Evolutionary conservation across 179 eudicot species (phyloP).

Genomic region (Drosera spatulata): DNA sequence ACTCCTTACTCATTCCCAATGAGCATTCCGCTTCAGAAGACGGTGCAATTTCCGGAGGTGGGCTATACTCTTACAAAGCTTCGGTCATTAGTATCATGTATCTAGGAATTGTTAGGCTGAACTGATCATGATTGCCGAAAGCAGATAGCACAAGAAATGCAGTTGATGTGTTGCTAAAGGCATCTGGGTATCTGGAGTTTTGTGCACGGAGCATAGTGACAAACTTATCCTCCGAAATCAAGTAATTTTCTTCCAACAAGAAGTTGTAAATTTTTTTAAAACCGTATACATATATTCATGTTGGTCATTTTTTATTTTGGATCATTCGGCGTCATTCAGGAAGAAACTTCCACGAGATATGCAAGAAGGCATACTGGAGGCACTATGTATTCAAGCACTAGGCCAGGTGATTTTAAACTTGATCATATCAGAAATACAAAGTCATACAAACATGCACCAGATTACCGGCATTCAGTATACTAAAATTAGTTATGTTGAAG

Average conservation of each 20-base stretch:
- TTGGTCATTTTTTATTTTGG: neutral
- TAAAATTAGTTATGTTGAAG: no score
- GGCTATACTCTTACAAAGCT: neutral
- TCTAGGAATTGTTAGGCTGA: neutral
- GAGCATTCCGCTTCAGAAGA: slow-evolving; percentile 29
- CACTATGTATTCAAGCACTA: slow-evolving; percentile 67
- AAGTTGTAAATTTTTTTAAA: no score
- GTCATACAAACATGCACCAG: no score
- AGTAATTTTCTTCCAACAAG: slow-evolving; percentile 16
- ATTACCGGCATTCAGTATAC: no score
- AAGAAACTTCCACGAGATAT: slow-evolving; percentile 59
- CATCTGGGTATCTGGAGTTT: slow-evolving; percentile 71
- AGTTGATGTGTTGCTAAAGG: slow-evolving; percentile 70
- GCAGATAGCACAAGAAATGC: slow-evolving; percentile 79
- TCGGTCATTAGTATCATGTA: neutral
- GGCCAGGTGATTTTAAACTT: slow-evolving; percentile 49
- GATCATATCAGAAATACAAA: no score
- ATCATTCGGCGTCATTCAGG: slow-evolving; percentile 17
- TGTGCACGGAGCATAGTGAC: slow-evolving; percentile 44
- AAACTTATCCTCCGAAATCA: slow-evolving; percentile 43
- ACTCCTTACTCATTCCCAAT: slow-evolving; percentile 46
- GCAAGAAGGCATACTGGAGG: slow-evolving; percentile 64
- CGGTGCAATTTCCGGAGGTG: slow-evolving; percentile 55
- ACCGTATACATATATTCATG: no score
- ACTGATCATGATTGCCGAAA: slow-evolving; percentile 2